Evolutionary conservation across 2,329 filamentous ascomycete species (phyloP), one percentile per base, ranked within the genome.

Genomic region (Aspergillus sergii): DNA sequence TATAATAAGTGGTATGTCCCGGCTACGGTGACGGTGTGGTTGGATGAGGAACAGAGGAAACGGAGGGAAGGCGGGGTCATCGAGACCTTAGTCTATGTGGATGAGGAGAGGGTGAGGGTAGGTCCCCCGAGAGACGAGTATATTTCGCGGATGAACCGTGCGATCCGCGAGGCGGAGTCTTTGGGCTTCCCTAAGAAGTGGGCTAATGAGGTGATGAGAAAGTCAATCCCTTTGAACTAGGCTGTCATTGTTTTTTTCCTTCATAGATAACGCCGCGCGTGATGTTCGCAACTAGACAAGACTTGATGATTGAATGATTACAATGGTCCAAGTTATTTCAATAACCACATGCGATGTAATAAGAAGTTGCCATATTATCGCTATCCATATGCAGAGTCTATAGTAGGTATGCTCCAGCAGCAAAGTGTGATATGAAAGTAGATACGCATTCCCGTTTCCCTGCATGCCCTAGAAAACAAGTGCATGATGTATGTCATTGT

Each of bases 101-200:
- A 81, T 71, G 79, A 81, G 66, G 58, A 73, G 59, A 71, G 76
- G 36, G 74, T 79, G 14, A 48, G 57, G 19, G 61, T 74, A 19
- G 75, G 72, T 0, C 59, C 64, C 36, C 78, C 79, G 2, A 78
- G 72, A 43, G 63, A 68, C 9, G 78, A 80, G 68, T 81, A 81
- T 66, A 74, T 81, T 43, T 73, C 69, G 3, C 65, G 79, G 58
- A 80, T 81, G 79, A 80, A 81, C 63, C 71, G 79, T 36, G 79
- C 72, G n/a, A 79, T 81, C 66, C 62, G 69, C 10, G 79, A 81
- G 67, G 73, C 74, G 8, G 72, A 75, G 51, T 62, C 59, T 26
- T 68, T 80, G 57, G 79, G 79, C 21, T 66, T 79, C 53, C 70
- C 74, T 10, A 61, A 41, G 57, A 55, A 63, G 30, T 79, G 79